Evolutionary conservation across 192 early-diverging fungal species (phyloP), one percentile per base, ranked within the genome.

Genomic region (Kappamyces sp.): DNA sequence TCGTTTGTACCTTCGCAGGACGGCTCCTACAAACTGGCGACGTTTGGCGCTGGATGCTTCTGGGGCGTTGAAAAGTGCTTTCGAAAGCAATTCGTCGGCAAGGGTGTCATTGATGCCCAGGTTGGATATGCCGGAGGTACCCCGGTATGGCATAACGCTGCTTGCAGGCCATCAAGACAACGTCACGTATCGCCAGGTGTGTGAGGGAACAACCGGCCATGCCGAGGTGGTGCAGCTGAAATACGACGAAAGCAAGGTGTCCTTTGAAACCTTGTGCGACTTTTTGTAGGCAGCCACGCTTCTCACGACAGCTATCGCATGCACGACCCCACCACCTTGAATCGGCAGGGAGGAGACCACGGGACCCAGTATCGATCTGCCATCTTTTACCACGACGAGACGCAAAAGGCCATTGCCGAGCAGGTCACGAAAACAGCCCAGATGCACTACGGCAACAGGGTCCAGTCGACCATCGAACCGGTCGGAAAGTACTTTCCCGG

Each of bases 41-140:
- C 91, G 4, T 91, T 93, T 78, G 93, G 87, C 41, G 90, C 89
- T 4, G 93, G 93, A 44, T 97, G 93, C 74, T 97, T 97, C 72
- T 97, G 93, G 93, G 61, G 73, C 41, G 62, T 68, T 12, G 69
- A 68, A 39, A 68, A 71, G 50, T 44, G 63, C 8, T 75, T 75
- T 47, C 36, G 65, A 40, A 66, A 58, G 47, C 67, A 75, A 53
- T 76, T 62, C 58, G 51, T 42, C 5, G 68, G 72, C 40, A 38
- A 66, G 2, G 74, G 75, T 15, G 63, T 79, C 12, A 23, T 77
- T n/a, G 68, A 72, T 37, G 68, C 77, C 1, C 74, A 77, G 51
- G 85, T 87, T n/a, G 86, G 86, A n/a, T 87, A 85, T 62, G 75
- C 80, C 3, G 82, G 82, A 12, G 86, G 84, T 12, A 51, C 41